phyloP scores from a whole-genome alignment of 2,329 filamentous ascomycete genomes.

The Aspergillus pseudotamarii region DNA sequence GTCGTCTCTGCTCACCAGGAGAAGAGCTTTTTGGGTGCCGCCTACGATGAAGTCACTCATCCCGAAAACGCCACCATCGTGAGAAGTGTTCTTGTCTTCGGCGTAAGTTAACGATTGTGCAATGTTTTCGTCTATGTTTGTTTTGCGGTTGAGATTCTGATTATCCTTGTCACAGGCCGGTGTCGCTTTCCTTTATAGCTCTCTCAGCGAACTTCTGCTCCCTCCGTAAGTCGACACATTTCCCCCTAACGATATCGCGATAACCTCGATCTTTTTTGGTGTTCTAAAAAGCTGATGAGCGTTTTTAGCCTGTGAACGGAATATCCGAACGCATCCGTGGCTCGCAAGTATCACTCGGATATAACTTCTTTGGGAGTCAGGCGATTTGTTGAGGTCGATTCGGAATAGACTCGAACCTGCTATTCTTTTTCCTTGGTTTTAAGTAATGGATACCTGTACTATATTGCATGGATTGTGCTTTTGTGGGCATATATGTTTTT shows the following conservation, averaged over 20 bases:
- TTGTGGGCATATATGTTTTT: slow-evolving; percentile 20
- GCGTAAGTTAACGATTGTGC: slow-evolving; percentile 54
- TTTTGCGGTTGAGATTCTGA: slow-evolving; percentile 14
- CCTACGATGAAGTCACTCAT: slow-evolving; percentile 65
- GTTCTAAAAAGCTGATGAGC: slow-evolving; percentile 17
- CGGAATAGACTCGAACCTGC: slow-evolving; percentile 7
- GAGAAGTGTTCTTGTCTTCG: slow-evolving; percentile 68
- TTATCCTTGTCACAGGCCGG: slow-evolving; percentile 54
- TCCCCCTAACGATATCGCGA: slow-evolving; percentile 18
- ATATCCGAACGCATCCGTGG: slow-evolving; percentile 7
- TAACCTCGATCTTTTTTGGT: slow-evolving; percentile 7
- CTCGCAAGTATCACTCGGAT: slow-evolving; percentile 9
- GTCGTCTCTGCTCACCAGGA: slow-evolving; percentile 52
- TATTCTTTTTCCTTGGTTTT: slow-evolving; percentile 16
- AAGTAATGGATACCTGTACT: slow-evolving; percentile 28
- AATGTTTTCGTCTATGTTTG: neutral
- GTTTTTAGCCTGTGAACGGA: slow-evolving; percentile 23
- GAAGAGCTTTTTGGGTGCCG: slow-evolving; percentile 58
- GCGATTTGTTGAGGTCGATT: slow-evolving; percentile 6
- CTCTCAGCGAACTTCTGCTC: slow-evolving; percentile 68
- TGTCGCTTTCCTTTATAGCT: slow-evolving; percentile 68
- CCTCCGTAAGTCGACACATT: slow-evolving; percentile 55
- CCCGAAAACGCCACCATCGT: slow-evolving; percentile 71
- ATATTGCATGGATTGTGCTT: slow-evolving; percentile 25
- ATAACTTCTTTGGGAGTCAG: slow-evolving; percentile 8